Evolutionary conservation across 2,329 filamentous ascomycete genomes (phyloP).

Genomic region (Emericellopsis atlantica): DNA sequence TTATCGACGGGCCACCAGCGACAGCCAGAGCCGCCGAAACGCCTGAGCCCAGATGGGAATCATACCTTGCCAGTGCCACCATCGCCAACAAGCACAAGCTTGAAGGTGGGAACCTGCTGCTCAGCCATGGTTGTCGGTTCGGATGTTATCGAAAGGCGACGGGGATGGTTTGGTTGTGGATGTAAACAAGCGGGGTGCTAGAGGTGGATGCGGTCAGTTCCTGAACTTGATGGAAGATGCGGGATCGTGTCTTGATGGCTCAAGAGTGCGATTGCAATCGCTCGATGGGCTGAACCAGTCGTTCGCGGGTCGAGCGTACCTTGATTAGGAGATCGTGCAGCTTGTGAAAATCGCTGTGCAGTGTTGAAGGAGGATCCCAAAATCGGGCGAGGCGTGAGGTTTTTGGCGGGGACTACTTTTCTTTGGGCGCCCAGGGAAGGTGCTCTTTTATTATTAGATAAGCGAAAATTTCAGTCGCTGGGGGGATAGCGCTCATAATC

Average conservation of each 20-base stretch:
- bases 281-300: not conserved
- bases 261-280: not conserved
- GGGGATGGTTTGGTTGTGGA: slow-evolving; percentile 8
- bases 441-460: slow-evolving; percentile 6
- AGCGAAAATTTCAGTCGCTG: slow-evolving; percentile 30
- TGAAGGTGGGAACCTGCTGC: slow-evolving; percentile 68
- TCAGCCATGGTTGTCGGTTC: slow-evolving; percentile 47
- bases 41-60: not conserved
- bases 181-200: slow-evolving; percentile 36
- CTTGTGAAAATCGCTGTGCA: slow-evolving; percentile 15
- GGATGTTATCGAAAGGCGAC: slow-evolving; percentile 1
- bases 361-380: slow-evolving; percentile 18
- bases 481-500: slow-evolving; percentile 9
- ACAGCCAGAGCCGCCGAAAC: not conserved
- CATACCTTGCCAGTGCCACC: slow-evolving; percentile 96
- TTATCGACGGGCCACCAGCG: not conserved
- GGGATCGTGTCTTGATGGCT: not conserved
- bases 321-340: slow-evolving; percentile 12
- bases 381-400: slow-evolving; percentile 15
- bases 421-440: slow-evolving; percentile 16
- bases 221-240: not conserved
- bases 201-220: slow-evolving; percentile 17
- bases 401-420: slow-evolving; percentile 20
- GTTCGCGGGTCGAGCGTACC: slow-evolving; percentile 9
- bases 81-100: slow-evolving; percentile 98